A percentile compares a stretch with the other conserved stretches of the same genome.
Evolutionary conservation across 805 yeast species (phyloP).

Genomic region (Diddensiella caesifluorescens): DNA sequence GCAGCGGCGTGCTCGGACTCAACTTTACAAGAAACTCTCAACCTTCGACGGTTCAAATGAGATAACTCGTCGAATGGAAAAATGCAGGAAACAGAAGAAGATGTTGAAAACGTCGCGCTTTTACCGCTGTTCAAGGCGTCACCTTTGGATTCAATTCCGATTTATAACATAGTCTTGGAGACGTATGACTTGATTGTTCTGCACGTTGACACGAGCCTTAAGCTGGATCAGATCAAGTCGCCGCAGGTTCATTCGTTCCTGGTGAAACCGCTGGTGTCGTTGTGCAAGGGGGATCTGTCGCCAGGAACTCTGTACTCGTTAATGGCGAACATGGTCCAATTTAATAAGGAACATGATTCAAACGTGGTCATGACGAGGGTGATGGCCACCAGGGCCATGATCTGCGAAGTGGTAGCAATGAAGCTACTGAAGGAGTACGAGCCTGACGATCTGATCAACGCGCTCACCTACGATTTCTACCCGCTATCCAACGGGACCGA

Average conservation of each 20-base stretch:
- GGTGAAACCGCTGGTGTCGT: conserved; percentile 43
- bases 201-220: conserved; percentile 41
- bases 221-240: conserved; percentile 46
- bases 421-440: conserved; percentile 44
- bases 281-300: conserved; percentile 28
- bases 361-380: conserved; percentile 33
- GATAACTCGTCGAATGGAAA: no score
- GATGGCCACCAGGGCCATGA: conserved; percentile 41
- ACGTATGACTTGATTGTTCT: conserved; percentile 41
- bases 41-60: no score
- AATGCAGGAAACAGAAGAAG: no score
- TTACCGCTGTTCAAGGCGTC: conserved; percentile 22
- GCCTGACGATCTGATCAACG: conserved; percentile 40
- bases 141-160: conserved; percentile 33
- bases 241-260: conserved; percentile 47
- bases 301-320: conserved; percentile 38
- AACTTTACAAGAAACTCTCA: no score
- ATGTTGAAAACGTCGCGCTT: conserved; percentile 16
- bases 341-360: conserved; percentile 31
- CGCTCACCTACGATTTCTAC: conserved; percentile 41
- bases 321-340: conserved; percentile 35
- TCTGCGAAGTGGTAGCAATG: conserved; percentile 50
- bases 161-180: conserved; percentile 31
- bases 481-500: conserved; percentile 39
- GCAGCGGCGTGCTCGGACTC: no score